Evolutionary conservation across 2,329 filamentous ascomycete species (phyloP), one percentile per base, ranked within the genome.

Genomic region (Colletotrichum gigasporum): DNA sequence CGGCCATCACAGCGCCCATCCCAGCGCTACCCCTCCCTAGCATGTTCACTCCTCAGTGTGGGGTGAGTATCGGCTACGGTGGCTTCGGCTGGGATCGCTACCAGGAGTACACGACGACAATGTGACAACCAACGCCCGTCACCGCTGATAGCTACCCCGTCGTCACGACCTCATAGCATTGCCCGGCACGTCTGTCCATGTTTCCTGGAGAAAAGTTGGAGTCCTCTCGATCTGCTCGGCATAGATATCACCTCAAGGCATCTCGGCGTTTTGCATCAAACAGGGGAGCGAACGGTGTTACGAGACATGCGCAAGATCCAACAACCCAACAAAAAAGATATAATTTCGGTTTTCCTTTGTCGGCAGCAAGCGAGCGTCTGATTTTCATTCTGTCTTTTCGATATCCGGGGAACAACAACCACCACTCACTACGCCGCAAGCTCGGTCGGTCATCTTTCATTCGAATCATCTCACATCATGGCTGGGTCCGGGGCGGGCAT

Each of bases 11-110:
- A 42, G 88, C 92, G 20, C 88, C 92, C 51, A 90, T 96, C 69
- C 87, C 93, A 20, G 83, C 90, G 41, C 85, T 97, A 45, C 91
- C 94, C 50, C 84, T 97, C 56, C 94, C 94, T 42, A 97, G 93
- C 81, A 92, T 94, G 87, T 83, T 97, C 66, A 87, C 92, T 71
- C 89, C 91, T 66, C 93, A 93, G 76, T 98, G 95, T 79, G 93
- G 93, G 71, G 88, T 94, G 63, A 90, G 90, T 74, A 83, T 90
- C 66, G 90, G 89, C 65, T 94, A 91, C 81, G 86, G 87, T 70
- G 86, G 89, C 69, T 96, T 96, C 76, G 92, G 91, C 71, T 97
- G 93, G 92, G 93, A 92, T 77, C 86, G 91, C 71, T 93, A 91
- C 76, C 91, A 92, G 74, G 92, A 95, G 78, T 96, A 94, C 77